phyloP scores from a whole-genome alignment of 768 basidiomycete genomes.

The Panaeolus papilionaceus region DNA sequence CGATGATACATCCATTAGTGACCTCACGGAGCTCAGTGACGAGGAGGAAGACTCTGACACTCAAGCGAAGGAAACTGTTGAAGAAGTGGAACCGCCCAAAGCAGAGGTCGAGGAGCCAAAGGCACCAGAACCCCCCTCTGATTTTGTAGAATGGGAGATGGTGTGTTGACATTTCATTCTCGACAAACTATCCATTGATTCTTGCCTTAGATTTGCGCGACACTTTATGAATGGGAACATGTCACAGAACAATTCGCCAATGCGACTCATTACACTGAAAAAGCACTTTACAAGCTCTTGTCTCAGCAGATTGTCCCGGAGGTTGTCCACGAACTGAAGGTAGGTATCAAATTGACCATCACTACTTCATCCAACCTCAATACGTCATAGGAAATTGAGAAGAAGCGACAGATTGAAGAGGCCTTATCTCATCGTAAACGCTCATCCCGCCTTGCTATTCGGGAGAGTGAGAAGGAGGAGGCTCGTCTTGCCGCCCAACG shows the following conservation, averaged over 20 bases:
- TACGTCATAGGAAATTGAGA: constrained; percentile 59
- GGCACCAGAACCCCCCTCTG: constrained; percentile 42
- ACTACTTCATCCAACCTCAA: background rate
- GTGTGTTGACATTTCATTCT: constrained; percentile 48
- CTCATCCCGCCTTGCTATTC: constrained; percentile 85
- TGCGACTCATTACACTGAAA: constrained; percentile 81
- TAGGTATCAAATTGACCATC: constrained; percentile 35
- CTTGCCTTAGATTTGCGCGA: constrained; percentile 72
- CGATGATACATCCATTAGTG: constrained; percentile 69
- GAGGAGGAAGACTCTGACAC: constrained; percentile 32
- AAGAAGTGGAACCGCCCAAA: constrained; percentile 19
- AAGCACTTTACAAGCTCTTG: constrained; percentile 74
- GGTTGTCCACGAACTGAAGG: constrained; percentile 73
- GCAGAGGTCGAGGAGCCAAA: constrained; percentile 26
- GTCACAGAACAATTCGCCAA: constrained; percentile 78
- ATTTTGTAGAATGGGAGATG: constrained; percentile 91
- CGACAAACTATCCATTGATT: constrained; percentile 3
- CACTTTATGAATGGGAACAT: constrained; percentile 85
- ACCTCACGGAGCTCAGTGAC: constrained; percentile 77
- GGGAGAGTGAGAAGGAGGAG: constrained; percentile 82
- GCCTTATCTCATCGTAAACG: constrained; percentile 87
- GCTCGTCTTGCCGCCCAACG: constrained; percentile 63
- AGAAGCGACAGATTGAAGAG: constrained; percentile 68
- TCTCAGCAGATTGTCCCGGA: constrained; percentile 70
- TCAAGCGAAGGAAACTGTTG: constrained; percentile 13